These are phyloP conservation scores for Myriangium duriaei DNA, from an alignment of 2,329 filamentous ascomycete genomes.

Conservation along the genomic window DNA sequence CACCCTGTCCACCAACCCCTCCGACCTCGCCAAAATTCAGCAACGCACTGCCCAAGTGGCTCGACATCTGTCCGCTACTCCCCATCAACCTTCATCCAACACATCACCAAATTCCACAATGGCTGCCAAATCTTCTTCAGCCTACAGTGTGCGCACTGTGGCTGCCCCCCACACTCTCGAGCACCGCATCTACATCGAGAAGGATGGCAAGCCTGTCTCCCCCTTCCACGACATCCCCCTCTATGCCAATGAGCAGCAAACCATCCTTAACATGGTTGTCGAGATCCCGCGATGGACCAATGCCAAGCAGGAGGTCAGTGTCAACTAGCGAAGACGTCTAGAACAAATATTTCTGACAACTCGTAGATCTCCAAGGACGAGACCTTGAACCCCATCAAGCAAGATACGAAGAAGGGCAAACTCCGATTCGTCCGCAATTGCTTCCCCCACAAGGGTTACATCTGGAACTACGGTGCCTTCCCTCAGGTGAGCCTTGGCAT, in stretches of 20 bases:
- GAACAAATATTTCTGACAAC: conserved; percentile 5
- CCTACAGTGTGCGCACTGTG: conserved; percentile 74
- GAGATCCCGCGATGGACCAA: conserved; percentile 99
- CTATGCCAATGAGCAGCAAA: conserved; percentile 93
- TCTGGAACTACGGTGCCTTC: conserved; percentile 99
- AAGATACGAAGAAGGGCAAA: conserved; percentile 99
- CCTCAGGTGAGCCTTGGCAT: conserved; percentile 58
- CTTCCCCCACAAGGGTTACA: conserved; percentile 99
- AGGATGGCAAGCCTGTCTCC: conserved; percentile 86
- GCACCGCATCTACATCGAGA: conserved; percentile 95
- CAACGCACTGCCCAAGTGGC: conserved; percentile 27
- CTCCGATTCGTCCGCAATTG: conserved; percentile 98
- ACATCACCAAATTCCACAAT: conserved; percentile 12
- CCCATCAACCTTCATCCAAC: conserved; percentile 14
- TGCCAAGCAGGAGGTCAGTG: conserved; percentile 92
- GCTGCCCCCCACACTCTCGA: conserved; percentile 85
- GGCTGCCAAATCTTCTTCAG: conserved; percentile 43
- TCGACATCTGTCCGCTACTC: conserved; percentile 23
- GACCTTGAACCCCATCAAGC: conserved; percentile 96
- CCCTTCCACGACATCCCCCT: conserved; percentile 98
- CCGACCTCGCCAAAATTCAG: conserved; percentile 27
- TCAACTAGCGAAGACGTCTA: not conserved
- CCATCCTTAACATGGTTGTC: conserved; percentile 96
- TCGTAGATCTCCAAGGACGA: conserved; percentile 94
- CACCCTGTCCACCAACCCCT: conserved; percentile 16